Evolutionary conservation across 2,329 filamentous ascomycete species (phyloP).

Genomic region (Westerdykella ornata): DNA sequence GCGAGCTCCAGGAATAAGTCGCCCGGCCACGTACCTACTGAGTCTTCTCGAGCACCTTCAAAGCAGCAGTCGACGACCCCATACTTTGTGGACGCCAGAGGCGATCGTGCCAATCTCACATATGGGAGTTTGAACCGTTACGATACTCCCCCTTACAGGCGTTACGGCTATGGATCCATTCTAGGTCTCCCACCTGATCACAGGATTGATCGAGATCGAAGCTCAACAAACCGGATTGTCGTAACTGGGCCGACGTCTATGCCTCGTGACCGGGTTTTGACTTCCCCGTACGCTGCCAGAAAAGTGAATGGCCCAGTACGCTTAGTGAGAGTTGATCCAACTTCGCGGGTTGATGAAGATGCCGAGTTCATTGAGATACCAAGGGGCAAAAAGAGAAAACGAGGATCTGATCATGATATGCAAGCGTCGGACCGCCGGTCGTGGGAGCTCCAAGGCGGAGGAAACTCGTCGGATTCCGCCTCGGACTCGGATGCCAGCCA

Average conservation of each 20-base stretch:
- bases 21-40: constrained; percentile 34
- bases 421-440: constrained; percentile 33
- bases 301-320: constrained; percentile 23
- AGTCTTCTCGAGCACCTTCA: constrained; percentile 36
- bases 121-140: constrained; percentile 71
- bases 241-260: constrained; percentile 32
- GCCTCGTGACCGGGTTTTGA: constrained; percentile 45
- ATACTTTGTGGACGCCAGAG: constrained; percentile 55
- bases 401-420: constrained; percentile 10
- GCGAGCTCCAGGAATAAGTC: not conserved
- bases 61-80: not conserved
- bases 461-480: constrained; percentile 9
- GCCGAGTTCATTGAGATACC: constrained; percentile 30
- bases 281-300: constrained; percentile 15
- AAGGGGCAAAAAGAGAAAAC: constrained; percentile 17
- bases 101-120: constrained; percentile 66
- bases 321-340: constrained; percentile 14
- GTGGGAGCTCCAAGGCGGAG: constrained; percentile 27
- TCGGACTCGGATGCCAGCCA: constrained; percentile 36
- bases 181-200: constrained; percentile 58
- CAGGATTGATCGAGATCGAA: constrained; percentile 60
- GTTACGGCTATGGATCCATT: constrained; percentile 61
- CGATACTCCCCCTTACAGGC: constrained; percentile 63
- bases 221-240: constrained; percentile 45
- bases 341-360: constrained; percentile 3